These are phyloP conservation scores for Metahyphopichia silvanorum DNA, from an alignment of 805 yeast species.

Conservation along the genomic window DNA sequence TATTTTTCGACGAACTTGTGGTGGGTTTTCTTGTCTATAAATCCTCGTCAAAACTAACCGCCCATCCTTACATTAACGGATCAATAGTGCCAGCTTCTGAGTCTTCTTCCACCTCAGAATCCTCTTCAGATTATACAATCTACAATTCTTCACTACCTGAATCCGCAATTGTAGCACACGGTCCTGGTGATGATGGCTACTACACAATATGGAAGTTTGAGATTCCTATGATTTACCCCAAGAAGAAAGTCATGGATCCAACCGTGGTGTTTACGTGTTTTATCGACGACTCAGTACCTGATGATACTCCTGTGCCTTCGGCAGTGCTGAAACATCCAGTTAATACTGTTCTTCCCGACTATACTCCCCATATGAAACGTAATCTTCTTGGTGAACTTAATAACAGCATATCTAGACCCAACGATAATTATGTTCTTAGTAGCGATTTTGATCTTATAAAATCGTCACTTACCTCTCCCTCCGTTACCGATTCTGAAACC, in stretches of 20 bases:
- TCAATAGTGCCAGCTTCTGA: conserved; percentile 10
- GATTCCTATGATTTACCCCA: conserved; percentile 27
- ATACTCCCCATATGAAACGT: not conserved
- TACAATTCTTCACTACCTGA: too few relatives aligned
- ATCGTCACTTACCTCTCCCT: not conserved
- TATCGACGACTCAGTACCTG: not conserved
- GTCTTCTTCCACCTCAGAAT: too few relatives aligned
- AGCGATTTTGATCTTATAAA: not conserved
- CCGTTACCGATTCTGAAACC: not conserved
- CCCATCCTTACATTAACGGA: too few relatives aligned
- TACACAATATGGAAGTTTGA: conserved; percentile 28
- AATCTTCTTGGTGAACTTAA: conserved; percentile 1
- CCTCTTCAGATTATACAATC: too few relatives aligned
- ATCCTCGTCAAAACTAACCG: too few relatives aligned
- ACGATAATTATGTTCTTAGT: not conserved
- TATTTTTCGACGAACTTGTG: too few relatives aligned
- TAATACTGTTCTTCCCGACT: not conserved
- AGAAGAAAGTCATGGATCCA: conserved; percentile 24
- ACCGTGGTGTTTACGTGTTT: conserved; percentile 12
- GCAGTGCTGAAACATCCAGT: not conserved
- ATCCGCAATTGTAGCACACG: too few relatives aligned
- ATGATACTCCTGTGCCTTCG: not conserved
- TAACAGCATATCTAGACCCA: not conserved
- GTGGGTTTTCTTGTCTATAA: too few relatives aligned
- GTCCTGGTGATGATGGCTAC: conserved; percentile 6